Evolutionary conservation across 805 yeast species (phyloP), one percentile per base, ranked within the genome.

Genomic region (Yarrowia sp.): DNA sequence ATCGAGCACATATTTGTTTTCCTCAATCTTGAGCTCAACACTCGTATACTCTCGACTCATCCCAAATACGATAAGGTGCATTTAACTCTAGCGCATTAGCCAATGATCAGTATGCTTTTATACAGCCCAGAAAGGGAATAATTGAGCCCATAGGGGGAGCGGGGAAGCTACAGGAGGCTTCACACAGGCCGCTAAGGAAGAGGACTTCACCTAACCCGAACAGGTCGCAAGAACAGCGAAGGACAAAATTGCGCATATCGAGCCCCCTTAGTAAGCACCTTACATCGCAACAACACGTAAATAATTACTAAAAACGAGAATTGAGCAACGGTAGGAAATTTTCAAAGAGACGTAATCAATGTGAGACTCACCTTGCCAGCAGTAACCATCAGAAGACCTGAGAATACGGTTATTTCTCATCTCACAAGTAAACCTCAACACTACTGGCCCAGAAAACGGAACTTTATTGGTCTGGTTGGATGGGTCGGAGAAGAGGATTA

Each of bases 61-160:
- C 26, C 16, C 46, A 5, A 14, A 14, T 17, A 16, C n/a, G 21
- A 17, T 26, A 24, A 26, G 32, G 26, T 7, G 9, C 35, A 48
- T 30, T 48, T 48, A 48, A 21, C 54, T 48, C 54, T 19, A 21
- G 38, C 35, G 21, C 26, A 19, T 14, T 30, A 48, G 54, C 54
- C 54, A 48, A 48, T 48, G 54, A 48, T 21, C 38, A 14, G 38
- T 48, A 48, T 48, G 54, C 54, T 48, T 48, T 32, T 48, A 21
- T 26, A 17, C 22, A 46, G 36, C 52, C 54, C 38, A 30, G 26
- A 48, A 32, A 21, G 54, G 54, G 24, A n/a, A 19, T n/a, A 19
- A 19, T 30, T 30, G 51, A 17, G 51, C 33, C 26, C 38, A 33
- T 16, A 26, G 6, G 16, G 49, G 28, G 33, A n/a, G 22, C 21